Percentiles rank a stretch among this genome's conserved stretches.
These are phyloP conservation scores for Ramalina peruviana DNA, from an alignment of 495 filamentous ascomycete genomes.

Conservation along the genomic window DNA sequence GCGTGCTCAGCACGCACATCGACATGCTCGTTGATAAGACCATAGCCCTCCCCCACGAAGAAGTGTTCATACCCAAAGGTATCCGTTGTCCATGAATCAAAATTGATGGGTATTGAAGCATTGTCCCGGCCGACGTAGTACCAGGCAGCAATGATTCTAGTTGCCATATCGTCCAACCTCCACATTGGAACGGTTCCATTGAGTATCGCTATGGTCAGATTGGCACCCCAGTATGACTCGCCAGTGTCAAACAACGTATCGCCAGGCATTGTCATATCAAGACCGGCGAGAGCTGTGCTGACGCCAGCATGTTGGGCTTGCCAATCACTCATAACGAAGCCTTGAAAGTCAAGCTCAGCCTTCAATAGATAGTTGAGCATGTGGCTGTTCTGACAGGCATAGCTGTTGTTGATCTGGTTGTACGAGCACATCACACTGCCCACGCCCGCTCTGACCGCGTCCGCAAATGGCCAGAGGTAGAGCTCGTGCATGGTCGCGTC, in stretches of 20 bases:
- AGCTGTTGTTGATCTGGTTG: conserved; percentile 68
- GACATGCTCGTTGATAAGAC: conserved; percentile 63
- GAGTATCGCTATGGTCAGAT: conserved; percentile 71
- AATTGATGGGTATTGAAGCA: conserved; percentile 56
- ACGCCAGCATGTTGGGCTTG: conserved; percentile 76
- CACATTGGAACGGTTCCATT: conserved; percentile 87
- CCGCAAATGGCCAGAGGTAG: conserved; percentile 83
- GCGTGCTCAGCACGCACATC: conserved; percentile 71
- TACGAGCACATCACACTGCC: conserved; percentile 92
- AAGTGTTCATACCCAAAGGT: conserved; percentile 59
- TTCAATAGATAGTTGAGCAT: conserved; percentile 74
- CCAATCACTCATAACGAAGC: conserved; percentile 89
- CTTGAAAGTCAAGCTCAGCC: conserved; percentile 85
- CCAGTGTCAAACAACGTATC: conserved; percentile 63
- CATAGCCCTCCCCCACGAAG: conserved; percentile 37
- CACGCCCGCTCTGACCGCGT: conserved; percentile 60
- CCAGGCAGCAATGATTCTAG: conserved; percentile 84
- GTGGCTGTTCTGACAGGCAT: conserved; percentile 57
- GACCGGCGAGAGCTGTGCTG: conserved; percentile 60
- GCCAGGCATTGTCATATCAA: conserved; percentile 95
- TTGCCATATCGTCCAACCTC: conserved; percentile 85
- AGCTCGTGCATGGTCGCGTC: conserved; percentile 91
- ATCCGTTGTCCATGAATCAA: conserved; percentile 71
- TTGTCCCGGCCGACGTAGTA: conserved; percentile 73
- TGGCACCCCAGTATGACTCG: conserved; percentile 69